Evolutionary conservation across 345 rosid species (phyloP).

Genomic region (thale cress (Arabidopsis thaliana)): DNA sequence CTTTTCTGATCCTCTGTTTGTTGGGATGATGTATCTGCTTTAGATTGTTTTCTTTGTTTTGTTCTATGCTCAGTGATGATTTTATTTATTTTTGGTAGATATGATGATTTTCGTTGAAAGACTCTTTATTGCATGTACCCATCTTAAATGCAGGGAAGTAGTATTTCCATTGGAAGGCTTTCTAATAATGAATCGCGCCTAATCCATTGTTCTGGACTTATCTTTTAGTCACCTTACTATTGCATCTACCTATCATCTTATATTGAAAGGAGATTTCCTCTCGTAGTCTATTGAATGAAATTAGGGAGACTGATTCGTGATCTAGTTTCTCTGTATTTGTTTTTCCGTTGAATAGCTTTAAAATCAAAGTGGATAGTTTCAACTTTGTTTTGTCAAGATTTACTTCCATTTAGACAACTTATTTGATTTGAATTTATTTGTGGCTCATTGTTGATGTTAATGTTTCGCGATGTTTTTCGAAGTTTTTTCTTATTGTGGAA

Average conservation of each 20-base stretch:
- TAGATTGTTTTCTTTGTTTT: not conserved
- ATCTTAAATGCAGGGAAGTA: constrained; percentile 39
- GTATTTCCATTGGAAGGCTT: constrained; percentile 32
- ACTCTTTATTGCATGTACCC: constrained; percentile 2
- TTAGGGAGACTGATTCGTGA: not conserved
- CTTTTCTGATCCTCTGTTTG: too few species aligned
- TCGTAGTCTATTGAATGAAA: constrained; percentile 22
- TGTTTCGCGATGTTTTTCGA: not conserved
- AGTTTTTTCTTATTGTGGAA: constrained; percentile 25
- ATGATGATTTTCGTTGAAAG: not conserved
- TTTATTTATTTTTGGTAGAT: not conserved
- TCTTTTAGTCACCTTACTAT: constrained; percentile 7
- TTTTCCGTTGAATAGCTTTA: not conserved
- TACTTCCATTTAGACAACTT: constrained; percentile 5
- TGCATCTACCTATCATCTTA: constrained; percentile 12
- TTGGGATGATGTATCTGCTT: too few species aligned
- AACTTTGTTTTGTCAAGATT: not conserved
- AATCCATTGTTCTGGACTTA: constrained; percentile 11
- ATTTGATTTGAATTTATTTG: not conserved
- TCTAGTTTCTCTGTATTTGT: constrained; percentile 9
- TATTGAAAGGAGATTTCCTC: not conserved
- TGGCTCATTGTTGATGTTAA: constrained; percentile 3
- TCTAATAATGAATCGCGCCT: not conserved
- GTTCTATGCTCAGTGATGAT: not conserved
- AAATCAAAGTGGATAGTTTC: not conserved